Conservation (phyloP, 768 basidiomycete species). For the Agrocybe chaxingu region DNA sequence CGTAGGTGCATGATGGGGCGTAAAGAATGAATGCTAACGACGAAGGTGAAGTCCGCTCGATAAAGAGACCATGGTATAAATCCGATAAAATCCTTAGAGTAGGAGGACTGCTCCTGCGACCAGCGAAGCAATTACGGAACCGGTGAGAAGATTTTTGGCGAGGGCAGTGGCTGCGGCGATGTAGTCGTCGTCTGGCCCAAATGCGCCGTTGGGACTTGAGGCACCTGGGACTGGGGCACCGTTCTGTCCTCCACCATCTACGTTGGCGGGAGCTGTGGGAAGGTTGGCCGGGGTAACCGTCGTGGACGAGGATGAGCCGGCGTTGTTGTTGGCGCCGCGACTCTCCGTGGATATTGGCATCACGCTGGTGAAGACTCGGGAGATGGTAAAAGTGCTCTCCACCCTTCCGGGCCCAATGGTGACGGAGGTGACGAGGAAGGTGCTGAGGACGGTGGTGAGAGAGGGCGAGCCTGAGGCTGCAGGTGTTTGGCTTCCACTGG, state of each 20-base stretch:
- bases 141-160: constrained; percentile 39
- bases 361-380: constrained; percentile 47
- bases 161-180: constrained; percentile 53
- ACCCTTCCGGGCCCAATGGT: constrained; percentile 38
- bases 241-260: constrained; percentile 50
- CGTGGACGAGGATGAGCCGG: constrained; percentile 30
- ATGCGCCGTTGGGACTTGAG: constrained; percentile 43
- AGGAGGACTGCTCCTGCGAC: constrained; percentile 48
- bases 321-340: constrained; percentile 17
- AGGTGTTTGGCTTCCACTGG: neutral
- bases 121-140: constrained; percentile 41
- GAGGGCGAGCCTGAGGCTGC: constrained; percentile 13
- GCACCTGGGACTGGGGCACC: constrained; percentile 65
- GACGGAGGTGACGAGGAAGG: constrained; percentile 33
- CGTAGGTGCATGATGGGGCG: neutral
- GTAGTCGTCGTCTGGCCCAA: constrained; percentile 68
- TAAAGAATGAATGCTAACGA: constrained; percentile 11
- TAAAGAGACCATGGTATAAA: constrained; percentile 18
- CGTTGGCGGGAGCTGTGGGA: constrained; percentile 57
- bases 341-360: constrained; percentile 20
- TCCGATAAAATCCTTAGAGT: constrained; percentile 27
- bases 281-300: constrained; percentile 35
- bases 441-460: constrained; percentile 37
- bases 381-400: constrained; percentile 34
- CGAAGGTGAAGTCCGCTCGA: constrained; percentile 6